phyloP scores from a whole-genome alignment of 176 grass and related monocot genomes.

The Oryza brachyantha region DNA sequence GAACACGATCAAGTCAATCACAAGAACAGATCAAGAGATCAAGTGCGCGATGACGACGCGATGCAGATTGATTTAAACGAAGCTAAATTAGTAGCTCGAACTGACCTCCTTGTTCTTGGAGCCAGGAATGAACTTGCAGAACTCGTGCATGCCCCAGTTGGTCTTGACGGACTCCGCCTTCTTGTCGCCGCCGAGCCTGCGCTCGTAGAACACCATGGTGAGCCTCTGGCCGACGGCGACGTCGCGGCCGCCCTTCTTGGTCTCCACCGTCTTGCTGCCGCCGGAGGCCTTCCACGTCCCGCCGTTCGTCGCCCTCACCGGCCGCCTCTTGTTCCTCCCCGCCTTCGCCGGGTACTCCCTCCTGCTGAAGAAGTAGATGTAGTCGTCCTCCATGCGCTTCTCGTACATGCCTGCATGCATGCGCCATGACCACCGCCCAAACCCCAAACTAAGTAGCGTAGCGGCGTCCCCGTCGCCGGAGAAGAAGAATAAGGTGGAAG shows the following conservation, averaged over 20 bases:
- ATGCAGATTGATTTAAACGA: too few species aligned
- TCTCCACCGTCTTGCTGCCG: background rate
- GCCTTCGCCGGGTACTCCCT: background rate
- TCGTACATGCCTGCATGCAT: background rate
- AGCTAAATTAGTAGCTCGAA: background rate
- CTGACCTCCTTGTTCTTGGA: background rate
- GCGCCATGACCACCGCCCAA: too few species aligned
- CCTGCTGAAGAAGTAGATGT: constrained; percentile 32
- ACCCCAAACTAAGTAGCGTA: too few species aligned
- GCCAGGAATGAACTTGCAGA: background rate
- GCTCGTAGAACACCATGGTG: constrained; percentile 30
- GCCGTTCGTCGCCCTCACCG: background rate
- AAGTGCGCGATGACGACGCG: too few species aligned
- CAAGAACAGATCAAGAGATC: too few species aligned
- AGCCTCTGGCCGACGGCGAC: background rate
- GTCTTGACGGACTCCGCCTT: background rate
- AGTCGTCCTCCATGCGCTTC: background rate
- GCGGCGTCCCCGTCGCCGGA: too few species aligned
- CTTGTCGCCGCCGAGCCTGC: rapidly evolving
- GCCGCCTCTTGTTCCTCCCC: background rate
- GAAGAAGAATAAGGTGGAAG: too few species aligned
- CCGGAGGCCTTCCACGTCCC: constrained; percentile 36
- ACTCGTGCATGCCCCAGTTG: constrained; percentile 33
- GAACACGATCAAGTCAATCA: background rate
- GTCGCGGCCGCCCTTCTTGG: background rate